phyloP scores from a whole-genome alignment of 306 rosid genomes.

The Sesbania bispinosa region DNA sequence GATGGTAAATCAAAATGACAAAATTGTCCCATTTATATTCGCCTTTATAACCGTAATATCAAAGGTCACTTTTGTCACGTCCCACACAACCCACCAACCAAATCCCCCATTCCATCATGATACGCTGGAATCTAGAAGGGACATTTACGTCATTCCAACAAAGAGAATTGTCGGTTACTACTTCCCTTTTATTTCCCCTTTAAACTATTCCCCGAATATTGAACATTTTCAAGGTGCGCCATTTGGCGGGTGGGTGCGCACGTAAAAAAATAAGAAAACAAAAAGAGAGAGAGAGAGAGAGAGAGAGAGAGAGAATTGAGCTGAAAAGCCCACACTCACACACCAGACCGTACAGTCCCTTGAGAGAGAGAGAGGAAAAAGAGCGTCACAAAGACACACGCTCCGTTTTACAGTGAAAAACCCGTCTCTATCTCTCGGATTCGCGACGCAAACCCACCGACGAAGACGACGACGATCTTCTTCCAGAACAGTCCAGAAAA shows the following conservation, averaged over 20 bases:
- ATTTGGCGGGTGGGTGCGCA: slow-evolving; percentile 48
- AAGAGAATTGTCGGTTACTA: slow-evolving; percentile 38
- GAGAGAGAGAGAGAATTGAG: background rate
- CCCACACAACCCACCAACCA: background rate
- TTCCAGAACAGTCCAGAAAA: slow-evolving; percentile 36
- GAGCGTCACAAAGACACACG: background rate
- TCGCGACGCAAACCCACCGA: slow-evolving; percentile 3
- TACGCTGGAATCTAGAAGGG: background rate
- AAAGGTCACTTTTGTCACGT: slow-evolving; percentile 1
- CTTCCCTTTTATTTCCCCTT: background rate
- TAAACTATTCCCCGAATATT: slow-evolving; percentile 7
- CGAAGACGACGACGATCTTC: slow-evolving; percentile 34
- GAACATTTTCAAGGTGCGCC: slow-evolving; percentile 32
- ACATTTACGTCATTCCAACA: slow-evolving; percentile 4
- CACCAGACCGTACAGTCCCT: slow-evolving; percentile 47
- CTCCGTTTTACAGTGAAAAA: slow-evolving; percentile 22
- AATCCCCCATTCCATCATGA: background rate
- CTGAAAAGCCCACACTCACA: slow-evolving; percentile 21
- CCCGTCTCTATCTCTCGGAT: slow-evolving; percentile 21
- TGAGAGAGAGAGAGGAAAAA: slow-evolving; percentile 11
- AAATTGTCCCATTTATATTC: slow-evolving; percentile 5
- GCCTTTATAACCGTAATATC: background rate
- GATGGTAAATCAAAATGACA: slow-evolving; percentile 8
- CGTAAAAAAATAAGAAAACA: background rate
- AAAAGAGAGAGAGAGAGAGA: background rate